Evolutionary conservation across 2,329 filamentous ascomycete species (phyloP), one percentile per base, ranked within the genome.

Genomic region (Curvularia sp.): DNA sequence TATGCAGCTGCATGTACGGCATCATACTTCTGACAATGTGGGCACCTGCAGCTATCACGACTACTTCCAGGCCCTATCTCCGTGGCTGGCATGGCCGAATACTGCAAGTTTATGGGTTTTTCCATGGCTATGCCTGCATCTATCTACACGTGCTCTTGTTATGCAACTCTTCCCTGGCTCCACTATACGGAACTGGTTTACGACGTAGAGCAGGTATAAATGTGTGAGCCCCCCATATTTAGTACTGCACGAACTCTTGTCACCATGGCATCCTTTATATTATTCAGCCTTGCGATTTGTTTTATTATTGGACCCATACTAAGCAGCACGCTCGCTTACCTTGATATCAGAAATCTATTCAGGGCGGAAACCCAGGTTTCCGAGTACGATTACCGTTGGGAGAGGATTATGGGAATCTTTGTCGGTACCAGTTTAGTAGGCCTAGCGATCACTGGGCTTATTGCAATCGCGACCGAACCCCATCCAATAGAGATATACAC

Each of bases 401-500:
- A 55, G 30, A 55, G 31, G 39, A 46, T 55, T 50, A 8, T 7
- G 8, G 28, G 44, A 58, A 43, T 58, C 12, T 8, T 55, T 31
- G 4, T 55, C 3, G 30, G 13, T 18, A 55, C 5, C 20, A 9
- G 5, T 30, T 55, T n/a, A 24, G 26, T 31, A 46, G 39, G 53
- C 41, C 28, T 55, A 24, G 47, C 22, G 15, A 46, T 55, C 5
- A 41, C 47, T 24, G 22, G 53, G 18, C 12, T 55, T 12, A 5
- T 43, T 58, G 35, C 55, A 53, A 53, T 58, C 6, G 55, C 49
- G 41, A 58, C 55, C n/a, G 18, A 13, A 53, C 20, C 44, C 44
- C 9, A 58, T 58, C 35, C 28, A 24, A 31, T 18, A 53, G 55
- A 44, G 31, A 49, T 39, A 15, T 58, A 58, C 55, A 33, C 3